phyloP scores from a whole-genome alignment of 768 basidiomycete species.

The Mycena venus region DNA sequence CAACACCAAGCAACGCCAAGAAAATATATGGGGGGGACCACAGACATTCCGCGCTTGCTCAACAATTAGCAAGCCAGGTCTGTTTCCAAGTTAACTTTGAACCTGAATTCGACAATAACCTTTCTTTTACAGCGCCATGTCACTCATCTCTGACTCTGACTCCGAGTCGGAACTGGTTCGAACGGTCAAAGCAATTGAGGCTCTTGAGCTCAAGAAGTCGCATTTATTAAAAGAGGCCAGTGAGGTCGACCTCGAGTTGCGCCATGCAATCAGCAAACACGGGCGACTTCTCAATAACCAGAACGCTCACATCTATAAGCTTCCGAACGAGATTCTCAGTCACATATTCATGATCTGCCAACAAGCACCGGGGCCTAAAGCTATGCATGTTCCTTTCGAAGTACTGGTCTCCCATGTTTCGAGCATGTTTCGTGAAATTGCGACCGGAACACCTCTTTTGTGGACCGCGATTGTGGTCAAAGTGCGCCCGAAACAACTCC shows the following conservation, averaged over 20 bases:
- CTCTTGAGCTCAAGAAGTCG: slow-evolving; percentile 44
- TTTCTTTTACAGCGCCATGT: background rate
- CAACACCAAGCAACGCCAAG: no score
- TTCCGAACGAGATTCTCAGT: slow-evolving; percentile 58
- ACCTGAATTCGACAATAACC: no score
- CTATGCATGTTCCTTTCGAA: slow-evolving; percentile 43
- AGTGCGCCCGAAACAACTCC: slow-evolving; percentile 39
- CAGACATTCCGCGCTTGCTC: no score
- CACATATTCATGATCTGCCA: slow-evolving; percentile 54
- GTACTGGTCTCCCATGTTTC: slow-evolving; percentile 62
- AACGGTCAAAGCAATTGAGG: slow-evolving; percentile 36
- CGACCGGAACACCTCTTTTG: slow-evolving; percentile 54
- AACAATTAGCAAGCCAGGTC: background rate
- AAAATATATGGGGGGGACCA: no score
- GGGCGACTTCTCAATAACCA: slow-evolving; percentile 52
- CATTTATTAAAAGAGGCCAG: slow-evolving; percentile 51
- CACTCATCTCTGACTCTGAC: no score
- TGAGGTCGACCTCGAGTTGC: slow-evolving; percentile 48
- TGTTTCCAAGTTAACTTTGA: background rate
- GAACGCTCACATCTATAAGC: slow-evolving; percentile 45
- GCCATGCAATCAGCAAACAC: slow-evolving; percentile 45
- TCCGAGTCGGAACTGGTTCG: slow-evolving; percentile 13
- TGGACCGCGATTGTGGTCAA: slow-evolving; percentile 58
- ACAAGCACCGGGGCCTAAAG: slow-evolving; percentile 28
- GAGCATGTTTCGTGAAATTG: slow-evolving; percentile 56